Evolutionary conservation across 306 rosid species (phyloP), one percentile per base, ranked within the genome.

Genomic region (Citrullus mucosospermus): DNA sequence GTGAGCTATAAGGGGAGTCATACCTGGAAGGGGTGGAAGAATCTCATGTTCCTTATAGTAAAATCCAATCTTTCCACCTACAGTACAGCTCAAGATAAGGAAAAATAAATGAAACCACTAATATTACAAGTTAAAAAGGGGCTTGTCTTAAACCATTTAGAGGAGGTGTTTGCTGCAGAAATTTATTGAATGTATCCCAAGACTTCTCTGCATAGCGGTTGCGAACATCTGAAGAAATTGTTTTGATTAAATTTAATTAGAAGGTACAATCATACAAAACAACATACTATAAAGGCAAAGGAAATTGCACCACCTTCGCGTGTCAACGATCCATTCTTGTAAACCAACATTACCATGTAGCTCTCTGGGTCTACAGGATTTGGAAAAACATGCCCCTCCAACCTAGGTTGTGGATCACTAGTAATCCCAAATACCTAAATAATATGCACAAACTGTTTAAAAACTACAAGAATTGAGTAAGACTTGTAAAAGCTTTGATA

Each of bases 41-140:
- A 95, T 95, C 86, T 95, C 99, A 83, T 91, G 96, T 73, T 95
- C 99, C 89, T 92, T 95, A 88, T 89, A 95, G 89, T 91, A 95
- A 89, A 92, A 95, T 60, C 99, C 99, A 43, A 95, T 51, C 86
- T 88, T 92, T 62, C 99, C 97, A 85, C 86, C 98, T 95, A 46
- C 62, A 44, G 32, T 63, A 83, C 13, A 80, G 83, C 79, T 57
- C 39, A 73, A 17, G 46, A 59, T 63, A 75, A 85, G 67, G 75
- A 83, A 85, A 85, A 88, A 84, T 13, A 28, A 62, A 82, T 43
- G 79, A 34, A 61, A 78, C 57, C 41, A 66, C 75, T 68, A 80
- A 16, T 67, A 69, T 48, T 57, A 22, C 61, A 58, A 44, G 70
- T 13, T 44, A 43, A 58, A 51, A 60, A 58, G 62, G 78, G 60